phyloP scores from a whole-genome alignment of 768 basidiomycete species.

The Rhizopogon vinicolor region DNA sequence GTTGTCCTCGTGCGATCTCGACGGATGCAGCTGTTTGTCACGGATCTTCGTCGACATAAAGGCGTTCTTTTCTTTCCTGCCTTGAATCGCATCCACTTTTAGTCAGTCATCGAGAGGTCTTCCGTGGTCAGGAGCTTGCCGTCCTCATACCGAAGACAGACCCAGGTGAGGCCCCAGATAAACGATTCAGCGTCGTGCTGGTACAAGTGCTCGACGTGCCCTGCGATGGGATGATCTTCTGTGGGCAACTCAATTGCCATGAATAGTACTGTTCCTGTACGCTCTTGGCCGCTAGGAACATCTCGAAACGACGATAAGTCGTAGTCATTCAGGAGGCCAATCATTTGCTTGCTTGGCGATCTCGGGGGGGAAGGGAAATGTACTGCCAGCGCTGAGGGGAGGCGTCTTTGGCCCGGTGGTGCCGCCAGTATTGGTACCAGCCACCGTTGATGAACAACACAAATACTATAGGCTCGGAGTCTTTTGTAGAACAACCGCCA shows the following conservation, averaged over 20 bases:
- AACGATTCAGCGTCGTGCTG: neutral
- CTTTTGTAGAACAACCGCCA: too few species aligned
- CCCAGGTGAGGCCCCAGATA: conserved; percentile 2
- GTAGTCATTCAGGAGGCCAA: conserved; percentile 25
- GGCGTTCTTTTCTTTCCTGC: neutral
- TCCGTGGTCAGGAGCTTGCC: neutral
- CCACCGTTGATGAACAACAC: too few species aligned
- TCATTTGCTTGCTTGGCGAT: neutral
- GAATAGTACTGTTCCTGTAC: conserved; percentile 26
- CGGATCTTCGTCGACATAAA: neutral
- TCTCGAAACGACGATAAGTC: conserved; percentile 18
- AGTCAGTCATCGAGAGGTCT: neutral
- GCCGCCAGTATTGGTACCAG: too few species aligned
- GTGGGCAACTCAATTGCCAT: conserved; percentile 27
- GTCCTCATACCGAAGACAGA: neutral
- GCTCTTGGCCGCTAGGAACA: conserved; percentile 5
- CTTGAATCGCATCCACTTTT: neutral
- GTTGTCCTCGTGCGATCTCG: neutral
- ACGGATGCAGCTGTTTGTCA: neutral
- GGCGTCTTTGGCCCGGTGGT: too few species aligned
- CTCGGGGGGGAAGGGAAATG: too few species aligned
- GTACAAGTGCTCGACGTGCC: neutral
- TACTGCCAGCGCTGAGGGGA: too few species aligned
- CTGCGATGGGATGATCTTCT: conserved; percentile 5
- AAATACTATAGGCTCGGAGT: too few species aligned